phyloP scores from a whole-genome alignment of 768 basidiomycete species.

The Rubroboletus satanas region DNA sequence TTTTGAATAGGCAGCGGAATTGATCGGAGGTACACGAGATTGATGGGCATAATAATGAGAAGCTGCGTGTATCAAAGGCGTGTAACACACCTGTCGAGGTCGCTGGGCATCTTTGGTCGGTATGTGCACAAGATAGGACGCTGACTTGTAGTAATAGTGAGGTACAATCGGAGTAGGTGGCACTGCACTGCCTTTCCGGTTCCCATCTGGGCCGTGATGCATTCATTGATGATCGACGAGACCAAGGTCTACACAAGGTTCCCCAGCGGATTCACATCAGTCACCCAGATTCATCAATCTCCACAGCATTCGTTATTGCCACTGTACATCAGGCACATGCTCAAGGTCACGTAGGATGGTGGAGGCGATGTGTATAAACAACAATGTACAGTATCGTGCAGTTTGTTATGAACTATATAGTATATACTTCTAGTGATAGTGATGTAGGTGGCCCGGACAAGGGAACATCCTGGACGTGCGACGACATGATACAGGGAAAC shows the following conservation, averaged over 20 bases:
- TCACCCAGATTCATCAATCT: conserved; percentile 7
- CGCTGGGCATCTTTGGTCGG: conserved; percentile 44
- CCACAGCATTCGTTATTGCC: conserved; percentile 7
- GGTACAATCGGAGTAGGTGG: conserved; percentile 22
- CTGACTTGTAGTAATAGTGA: conserved; percentile 29
- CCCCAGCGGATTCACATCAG: conserved; percentile 3
- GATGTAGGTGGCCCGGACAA: conserved; percentile 13
- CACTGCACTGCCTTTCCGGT: conserved; percentile 22
- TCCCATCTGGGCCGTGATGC: conserved; percentile 12
- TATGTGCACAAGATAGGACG: conserved; percentile 24
- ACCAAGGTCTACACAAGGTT: conserved; percentile 1
- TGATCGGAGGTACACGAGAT: conserved; percentile 25
- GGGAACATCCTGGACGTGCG: conserved; percentile 2
- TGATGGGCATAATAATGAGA: conserved; percentile 23
- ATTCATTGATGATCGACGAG: conserved; percentile 15
- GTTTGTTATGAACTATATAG: conserved; percentile 27
- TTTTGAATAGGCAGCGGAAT: conserved; percentile 13
- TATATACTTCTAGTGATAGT: conserved; percentile 30
- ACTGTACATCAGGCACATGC: conserved; percentile 27
- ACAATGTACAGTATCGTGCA: conserved; percentile 33
- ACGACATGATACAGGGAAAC: conserved; percentile 22
- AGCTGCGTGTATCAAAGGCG: conserved; percentile 27
- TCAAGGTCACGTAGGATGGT: conserved; percentile 7
- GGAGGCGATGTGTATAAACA: conserved; percentile 26
- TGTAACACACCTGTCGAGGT: conserved; percentile 51